Evolutionary conservation across 106 monocot species (phyloP), one percentile per base, ranked within the genome.

Genomic region (Chionographis japonica): DNA sequence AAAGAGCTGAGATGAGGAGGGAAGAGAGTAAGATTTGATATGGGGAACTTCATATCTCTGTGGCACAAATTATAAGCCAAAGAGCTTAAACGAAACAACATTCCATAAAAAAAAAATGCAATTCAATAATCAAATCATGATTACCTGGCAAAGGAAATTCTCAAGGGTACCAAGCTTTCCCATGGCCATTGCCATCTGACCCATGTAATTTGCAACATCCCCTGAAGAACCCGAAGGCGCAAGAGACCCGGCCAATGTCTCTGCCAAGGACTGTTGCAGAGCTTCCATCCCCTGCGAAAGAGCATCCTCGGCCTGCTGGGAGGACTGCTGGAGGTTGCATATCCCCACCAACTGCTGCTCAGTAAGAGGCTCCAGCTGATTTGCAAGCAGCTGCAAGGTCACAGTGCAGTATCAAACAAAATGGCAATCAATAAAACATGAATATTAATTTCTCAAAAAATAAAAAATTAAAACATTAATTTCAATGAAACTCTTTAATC

Each of bases 141-240:
- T 40, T 63, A 82, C 82, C 82, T 82, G 82, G 40, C 82, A 72
- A 58, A 82, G 77, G 36, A 82, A 82, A 64, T 69, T 82, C 54
- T 82, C 82, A 18, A 82, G 82, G 35, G 82, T 82, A 2, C 82
- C 82, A n/a, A 82, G 81, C 60, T 81, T 81, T 8, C 81, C 81
- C 81, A 81, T 81, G 10, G 81, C 76, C 81, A 81, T 81, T 18
- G 81, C 81, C 81, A 81, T 81, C 72, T 81, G 81, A 52, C 81
- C 81, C 81, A 81, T 81, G 50, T 82, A 82, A 12, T 82, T 78
- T 55, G 82, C 82, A n/a, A 82, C 82, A 63, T 82, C 78, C 15
- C 82, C 82, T 63, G 82, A 78, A 43, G 82, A 77, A 15, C 72
- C 82, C 4, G 82, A 74, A 7, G 82, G 73, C 3, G 63, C 73